Percentiles rank a stretch among this genome's conserved stretches.
These are phyloP conservation scores for Vinca major DNA, from an alignment of 305 asterid species.

Conservation along the genomic window DNA sequence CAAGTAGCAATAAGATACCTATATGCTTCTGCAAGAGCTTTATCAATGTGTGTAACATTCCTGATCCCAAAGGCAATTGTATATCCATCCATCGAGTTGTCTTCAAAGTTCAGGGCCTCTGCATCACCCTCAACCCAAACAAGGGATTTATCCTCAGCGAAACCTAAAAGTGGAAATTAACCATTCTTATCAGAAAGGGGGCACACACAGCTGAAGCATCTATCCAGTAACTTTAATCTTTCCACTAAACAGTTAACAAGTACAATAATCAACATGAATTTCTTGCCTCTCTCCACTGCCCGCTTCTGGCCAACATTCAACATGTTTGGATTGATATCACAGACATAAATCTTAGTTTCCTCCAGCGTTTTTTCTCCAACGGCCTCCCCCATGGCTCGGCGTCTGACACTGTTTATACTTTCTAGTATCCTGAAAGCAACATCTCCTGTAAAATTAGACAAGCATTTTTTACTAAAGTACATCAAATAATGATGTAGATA, in stretches of 20 bases:
- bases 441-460: slow-evolving; percentile 63
- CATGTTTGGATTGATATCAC: slow-evolving; percentile 90
- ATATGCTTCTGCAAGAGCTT: slow-evolving; percentile 81
- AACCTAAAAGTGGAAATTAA: slow-evolving; percentile 31
- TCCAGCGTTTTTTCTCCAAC: slow-evolving; percentile 47
- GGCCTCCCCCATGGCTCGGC: slow-evolving; percentile 50
- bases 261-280: background rate
- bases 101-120: slow-evolving; percentile 65
- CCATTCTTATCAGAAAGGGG: background rate
- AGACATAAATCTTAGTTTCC: slow-evolving; percentile 67
- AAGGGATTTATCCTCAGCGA: slow-evolving; percentile 49
- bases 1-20: slow-evolving; percentile 33
- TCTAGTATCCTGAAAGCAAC: slow-evolving; percentile 87
- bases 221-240: background rate
- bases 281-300: slow-evolving; percentile 65
- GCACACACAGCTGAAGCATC: background rate
- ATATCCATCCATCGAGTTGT: slow-evolving; percentile 78
- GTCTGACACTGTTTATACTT: slow-evolving; percentile 36
- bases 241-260: background rate
- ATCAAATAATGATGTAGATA: background rate
- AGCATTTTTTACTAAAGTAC: slow-evolving; percentile 14
- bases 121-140: slow-evolving; percentile 95
- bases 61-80: slow-evolving; percentile 96
- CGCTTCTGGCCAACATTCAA: slow-evolving; percentile 71
- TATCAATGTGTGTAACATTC: slow-evolving; percentile 85